Evolutionary conservation across 257 asterid genomes (phyloP), one percentile per base, ranked within the genome.

Genomic region (Apocynum venetum): DNA sequence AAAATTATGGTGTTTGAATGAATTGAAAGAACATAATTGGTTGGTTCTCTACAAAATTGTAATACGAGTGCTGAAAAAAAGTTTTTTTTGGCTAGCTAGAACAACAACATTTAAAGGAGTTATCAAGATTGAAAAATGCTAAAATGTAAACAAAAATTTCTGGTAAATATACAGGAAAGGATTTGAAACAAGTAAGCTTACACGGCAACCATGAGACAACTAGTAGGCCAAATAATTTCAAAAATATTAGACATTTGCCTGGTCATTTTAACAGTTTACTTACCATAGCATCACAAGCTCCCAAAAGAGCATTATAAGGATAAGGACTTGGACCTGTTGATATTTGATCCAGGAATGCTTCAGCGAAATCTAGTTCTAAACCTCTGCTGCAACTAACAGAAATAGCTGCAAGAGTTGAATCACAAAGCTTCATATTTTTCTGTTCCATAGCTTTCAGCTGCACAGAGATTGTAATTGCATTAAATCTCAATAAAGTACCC

Each of bases 201-300:
- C 31, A 15, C 40, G 48, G 71, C 44, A 78, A 78, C 44, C 59
- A 65, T 60, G 65, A 6, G 15, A 4, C 15, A 60, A 35, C 8
- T 10, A 5, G 10, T 13, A 35, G 8, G 10, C 0, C 17, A 25
- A 10, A 60, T 13, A 46, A 48, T 12, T 47, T 57, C 55, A 10
- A 53, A 31, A 67, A 9, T n/a, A 64, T 19, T 51, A 51, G 44
- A 66, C 10, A 66, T 15, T 13, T 35, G 35, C 3, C 31, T 56
- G 66, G 48, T 6, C 51, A 53, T 63, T 49, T 72, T 11, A 68
- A 65, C 8, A 31, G 78, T 76, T 31, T 55, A 84, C 95, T 89
- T 83, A 94, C 98, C 89, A 90, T 80, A 44, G 76, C 71, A 81
- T 90, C 89, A 84, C 98, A 94, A 87, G 97, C 98, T 91, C 87